phyloP scores from a whole-genome alignment of 2,329 filamentous ascomycete species.

The Curvularia verruculosa region DNA sequence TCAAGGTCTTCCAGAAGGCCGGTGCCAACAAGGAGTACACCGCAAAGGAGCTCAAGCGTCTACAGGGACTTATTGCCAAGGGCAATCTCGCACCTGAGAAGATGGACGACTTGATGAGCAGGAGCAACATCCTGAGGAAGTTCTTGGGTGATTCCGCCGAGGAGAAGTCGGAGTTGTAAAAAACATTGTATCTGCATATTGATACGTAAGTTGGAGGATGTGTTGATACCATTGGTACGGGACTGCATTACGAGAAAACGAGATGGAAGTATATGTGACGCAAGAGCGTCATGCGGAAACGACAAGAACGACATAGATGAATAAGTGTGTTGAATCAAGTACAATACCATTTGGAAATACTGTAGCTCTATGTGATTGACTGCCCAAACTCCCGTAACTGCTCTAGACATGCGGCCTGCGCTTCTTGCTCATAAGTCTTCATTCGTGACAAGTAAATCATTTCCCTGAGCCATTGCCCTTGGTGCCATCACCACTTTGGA shows the following conservation, averaged over 20 bases:
- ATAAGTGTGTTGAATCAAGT: background rate
- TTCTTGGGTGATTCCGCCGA: conserved; percentile 67
- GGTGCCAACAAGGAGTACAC: conserved; percentile 77
- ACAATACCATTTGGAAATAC: conserved; percentile 10
- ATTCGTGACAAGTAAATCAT: conserved; percentile 3
- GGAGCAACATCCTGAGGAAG: conserved; percentile 84
- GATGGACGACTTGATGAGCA: conserved; percentile 82
- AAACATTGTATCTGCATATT: background rate
- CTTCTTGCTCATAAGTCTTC: background rate
- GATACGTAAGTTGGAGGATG: background rate
- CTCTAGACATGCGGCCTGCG: background rate
- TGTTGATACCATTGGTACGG: background rate
- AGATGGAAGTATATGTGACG: background rate
- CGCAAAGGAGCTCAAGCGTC: conserved; percentile 81
- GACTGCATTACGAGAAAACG: background rate
- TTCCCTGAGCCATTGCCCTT: conserved; percentile 38
- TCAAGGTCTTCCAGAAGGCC: conserved; percentile 88
- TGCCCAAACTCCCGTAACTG: background rate
- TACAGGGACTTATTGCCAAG: conserved; percentile 82
- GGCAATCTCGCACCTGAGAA: conserved; percentile 84
- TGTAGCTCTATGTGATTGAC: conserved; percentile 2
- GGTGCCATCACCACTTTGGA: conserved; percentile 61
- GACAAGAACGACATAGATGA: conserved; percentile 23
- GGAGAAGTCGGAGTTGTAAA: conserved; percentile 74
- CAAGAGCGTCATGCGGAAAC: conserved; percentile 19